Percentiles rank a stretch among this genome's conserved stretches.
These are phyloP conservation scores for Jamesozyma jinghongensis DNA, from an alignment of 805 yeast genomes.

Conservation along the genomic window DNA sequence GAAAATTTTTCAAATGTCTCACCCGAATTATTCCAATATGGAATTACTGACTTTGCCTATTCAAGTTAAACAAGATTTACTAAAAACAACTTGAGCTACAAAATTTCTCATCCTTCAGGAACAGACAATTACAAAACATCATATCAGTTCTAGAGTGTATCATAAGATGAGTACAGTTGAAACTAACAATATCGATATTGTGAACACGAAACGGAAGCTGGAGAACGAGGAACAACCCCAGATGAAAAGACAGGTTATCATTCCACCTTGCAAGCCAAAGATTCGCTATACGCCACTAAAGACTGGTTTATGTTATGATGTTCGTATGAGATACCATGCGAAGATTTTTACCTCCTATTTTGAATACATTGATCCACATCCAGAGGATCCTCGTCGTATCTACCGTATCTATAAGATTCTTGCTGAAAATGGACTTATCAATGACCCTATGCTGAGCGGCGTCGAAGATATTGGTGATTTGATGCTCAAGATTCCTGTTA, in stretches of 20 bases:
- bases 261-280: slow-evolving; percentile 56
- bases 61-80: too few relatives aligned
- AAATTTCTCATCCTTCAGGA: too few relatives aligned
- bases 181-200: neutral
- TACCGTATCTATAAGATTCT: slow-evolving; percentile 87
- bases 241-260: slow-evolving; percentile 34
- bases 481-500: slow-evolving; percentile 81
- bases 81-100: too few relatives aligned
- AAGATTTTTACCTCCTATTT: slow-evolving; percentile 83
- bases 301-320: slow-evolving; percentile 94
- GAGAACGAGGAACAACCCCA: neutral
- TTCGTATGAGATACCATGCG: slow-evolving; percentile 95
- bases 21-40: too few relatives aligned
- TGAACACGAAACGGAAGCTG: neutral
- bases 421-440: slow-evolving; percentile 87
- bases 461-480: slow-evolving; percentile 70
- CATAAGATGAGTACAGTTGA: neutral
- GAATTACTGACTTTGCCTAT: too few relatives aligned
- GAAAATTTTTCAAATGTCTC: too few relatives aligned
- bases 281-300: slow-evolving; percentile 65
- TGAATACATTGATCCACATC: slow-evolving; percentile 96
- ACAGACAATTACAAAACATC: too few relatives aligned
- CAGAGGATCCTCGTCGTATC: slow-evolving; percentile 95
- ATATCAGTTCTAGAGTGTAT: neutral
- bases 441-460: slow-evolving; percentile 63